These are phyloP conservation scores for Yamadazyma triangularis DNA, from an alignment of 1,139 yeast species.

Conservation along the genomic window DNA sequence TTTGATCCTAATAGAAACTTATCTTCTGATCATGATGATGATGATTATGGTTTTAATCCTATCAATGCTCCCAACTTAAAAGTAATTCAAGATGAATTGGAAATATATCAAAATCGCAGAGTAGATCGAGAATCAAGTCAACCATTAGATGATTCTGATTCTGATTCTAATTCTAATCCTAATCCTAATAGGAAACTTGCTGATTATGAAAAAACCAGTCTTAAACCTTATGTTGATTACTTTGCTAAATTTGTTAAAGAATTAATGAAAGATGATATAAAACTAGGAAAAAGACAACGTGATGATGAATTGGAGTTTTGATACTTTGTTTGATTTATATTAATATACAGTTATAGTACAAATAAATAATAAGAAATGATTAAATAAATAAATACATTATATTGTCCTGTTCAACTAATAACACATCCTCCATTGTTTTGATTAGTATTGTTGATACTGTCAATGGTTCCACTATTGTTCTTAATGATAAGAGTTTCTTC, in stretches of 20 bases:
- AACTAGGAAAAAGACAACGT: slow-evolving; percentile 46
- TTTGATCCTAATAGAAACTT: slow-evolving; percentile 54
- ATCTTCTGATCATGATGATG: slow-evolving; percentile 31
- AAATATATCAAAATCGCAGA: slow-evolving; percentile 36
- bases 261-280: slow-evolving; percentile 54
- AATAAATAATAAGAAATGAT: too few species aligned
- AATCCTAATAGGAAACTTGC: slow-evolving; percentile 15
- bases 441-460: slow-evolving; percentile 20
- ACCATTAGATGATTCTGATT: slow-evolving; percentile 19
- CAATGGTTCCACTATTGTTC: slow-evolving; percentile 36
- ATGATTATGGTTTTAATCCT: slow-evolving; percentile 65
- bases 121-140: slow-evolving; percentile 24
- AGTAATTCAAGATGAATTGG: slow-evolving; percentile 52
- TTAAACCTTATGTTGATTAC: slow-evolving; percentile 70
- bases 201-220: slow-evolving; percentile 63
- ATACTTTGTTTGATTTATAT: slow-evolving; percentile 1
- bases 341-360: too few species aligned
- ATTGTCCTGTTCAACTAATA: too few species aligned
- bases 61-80: slow-evolving; percentile 73
- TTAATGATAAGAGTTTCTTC: slow-evolving; percentile 35
- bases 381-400: too few species aligned
- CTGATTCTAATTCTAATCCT: slow-evolving; percentile 14
- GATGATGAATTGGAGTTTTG: slow-evolving; percentile 25
- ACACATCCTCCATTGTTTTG: slow-evolving; percentile 5
- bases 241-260: slow-evolving; percentile 62